Percentiles rank a stretch among this genome's conserved stretches.
phyloP scores from a whole-genome alignment of 1,284 basidiomycete genomes.

The Leccinum ponderosum region DNA sequence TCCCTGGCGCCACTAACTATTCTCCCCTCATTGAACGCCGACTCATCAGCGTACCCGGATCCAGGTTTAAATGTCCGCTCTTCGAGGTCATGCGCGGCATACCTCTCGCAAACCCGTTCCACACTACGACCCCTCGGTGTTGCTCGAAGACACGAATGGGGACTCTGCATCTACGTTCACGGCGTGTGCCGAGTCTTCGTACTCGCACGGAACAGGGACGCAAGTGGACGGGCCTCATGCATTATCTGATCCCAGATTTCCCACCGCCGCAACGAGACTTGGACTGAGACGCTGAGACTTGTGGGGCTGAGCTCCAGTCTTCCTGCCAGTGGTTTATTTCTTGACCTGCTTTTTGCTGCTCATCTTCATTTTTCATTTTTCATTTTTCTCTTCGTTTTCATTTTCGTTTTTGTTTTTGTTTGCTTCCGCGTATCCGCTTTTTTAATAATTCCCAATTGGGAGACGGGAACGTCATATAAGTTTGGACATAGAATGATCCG shows the following conservation, averaged over 20 bases:
- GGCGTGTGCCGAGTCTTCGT: conserved; percentile 28
- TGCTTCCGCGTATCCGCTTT: conserved; percentile 1
- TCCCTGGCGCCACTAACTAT: no score
- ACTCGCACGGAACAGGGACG: conserved; percentile 27
- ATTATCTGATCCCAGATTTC: conserved; percentile 44
- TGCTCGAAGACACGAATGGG: conserved; percentile 18
- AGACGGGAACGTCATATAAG: background rate
- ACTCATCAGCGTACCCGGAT: no score
- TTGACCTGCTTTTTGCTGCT: background rate
- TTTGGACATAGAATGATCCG: background rate
- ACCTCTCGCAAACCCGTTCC: conserved; percentile 47
- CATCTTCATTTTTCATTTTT: background rate
- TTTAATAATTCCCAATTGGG: conserved; percentile 12
- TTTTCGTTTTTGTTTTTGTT: background rate
- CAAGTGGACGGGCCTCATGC: conserved; percentile 27
- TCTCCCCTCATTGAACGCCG: no score
- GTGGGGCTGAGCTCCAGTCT: background rate
- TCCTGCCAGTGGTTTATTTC: background rate
- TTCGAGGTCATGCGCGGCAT: conserved; percentile 20
- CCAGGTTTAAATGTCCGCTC: no score
- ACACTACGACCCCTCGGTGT: conserved; percentile 37
- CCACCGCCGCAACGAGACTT: conserved; percentile 33
- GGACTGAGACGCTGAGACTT: conserved; percentile 12
- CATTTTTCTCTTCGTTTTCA: background rate
- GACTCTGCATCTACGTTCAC: conserved; percentile 26